Percentiles rank a stretch among this genome's conserved stretches.
phyloP scores from a whole-genome alignment of 805 yeast species.

The Candida endomychidarum region DNA sequence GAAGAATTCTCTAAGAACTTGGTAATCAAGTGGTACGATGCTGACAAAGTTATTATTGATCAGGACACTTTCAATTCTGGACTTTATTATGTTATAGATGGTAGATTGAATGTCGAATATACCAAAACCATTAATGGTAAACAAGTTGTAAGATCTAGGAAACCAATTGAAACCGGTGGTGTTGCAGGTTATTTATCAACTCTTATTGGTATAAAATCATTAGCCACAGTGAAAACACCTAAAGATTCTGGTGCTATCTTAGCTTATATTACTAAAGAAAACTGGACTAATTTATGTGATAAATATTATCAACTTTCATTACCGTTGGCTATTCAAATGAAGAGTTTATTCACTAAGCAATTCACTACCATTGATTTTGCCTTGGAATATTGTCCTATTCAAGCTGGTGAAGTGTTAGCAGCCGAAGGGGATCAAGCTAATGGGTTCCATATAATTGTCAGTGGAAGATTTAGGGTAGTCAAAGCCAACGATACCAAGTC shows the following conservation, averaged over 20 bases:
- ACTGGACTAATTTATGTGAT: slow-evolving; percentile 67
- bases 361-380: slow-evolving; percentile 83
- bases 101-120: slow-evolving; percentile 58
- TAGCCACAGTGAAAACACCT: slow-evolving; percentile 66
- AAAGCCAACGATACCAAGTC: slow-evolving; percentile 24
- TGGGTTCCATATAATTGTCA: slow-evolving; percentile 84
- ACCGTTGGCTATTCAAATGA: slow-evolving; percentile 72
- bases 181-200: slow-evolving; percentile 86
- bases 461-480: slow-evolving; percentile 80
- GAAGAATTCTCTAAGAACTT: slow-evolving; percentile 59
- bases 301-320: slow-evolving; percentile 73
- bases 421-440: slow-evolving; percentile 85
- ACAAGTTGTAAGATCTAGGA: slow-evolving; percentile 36
- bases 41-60: slow-evolving; percentile 57
- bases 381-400: slow-evolving; percentile 88
- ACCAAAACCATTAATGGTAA: slow-evolving; percentile 7
- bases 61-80: slow-evolving; percentile 73
- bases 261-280: slow-evolving; percentile 66
- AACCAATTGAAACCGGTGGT: slow-evolving; percentile 71
- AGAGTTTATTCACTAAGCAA: slow-evolving; percentile 63
- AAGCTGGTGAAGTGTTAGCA: slow-evolving; percentile 81
- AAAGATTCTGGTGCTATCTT: slow-evolving; percentile 52
- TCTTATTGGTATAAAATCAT: slow-evolving; percentile 73
- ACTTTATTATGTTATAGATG: slow-evolving; percentile 76
- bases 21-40: slow-evolving; percentile 51